These are phyloP conservation scores for Aegilops sharonensis DNA, from an alignment of 176 grass and related monocot species.

Conservation along the genomic window DNA sequence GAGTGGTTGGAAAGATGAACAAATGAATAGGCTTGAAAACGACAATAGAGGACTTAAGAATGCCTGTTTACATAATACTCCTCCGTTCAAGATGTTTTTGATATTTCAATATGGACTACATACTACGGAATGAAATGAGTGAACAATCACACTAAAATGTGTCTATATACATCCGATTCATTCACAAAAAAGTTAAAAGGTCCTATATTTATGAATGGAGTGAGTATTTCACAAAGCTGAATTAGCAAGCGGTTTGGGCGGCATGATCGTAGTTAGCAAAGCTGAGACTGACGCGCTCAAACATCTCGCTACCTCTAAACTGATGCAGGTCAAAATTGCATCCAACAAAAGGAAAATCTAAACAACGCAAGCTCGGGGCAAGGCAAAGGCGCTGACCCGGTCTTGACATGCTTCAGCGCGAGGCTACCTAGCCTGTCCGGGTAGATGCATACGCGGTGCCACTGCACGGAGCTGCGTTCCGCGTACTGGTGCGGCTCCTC, in stretches of 20 bases:
- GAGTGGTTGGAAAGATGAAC: not conserved
- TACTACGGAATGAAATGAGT: too few relatives aligned
- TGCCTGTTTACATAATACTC: not conserved
- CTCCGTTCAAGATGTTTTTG: not conserved
- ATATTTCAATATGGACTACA: too few relatives aligned
- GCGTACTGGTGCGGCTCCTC: conserved; percentile 84
- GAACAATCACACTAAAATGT: too few relatives aligned
- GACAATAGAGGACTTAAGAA: not conserved
- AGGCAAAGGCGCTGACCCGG: conserved; percentile 50
- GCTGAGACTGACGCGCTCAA: not conserved
- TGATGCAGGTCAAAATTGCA: not conserved
- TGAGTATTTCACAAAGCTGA: not conserved
- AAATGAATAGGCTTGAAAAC: not conserved
- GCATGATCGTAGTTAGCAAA: conserved; percentile 9
- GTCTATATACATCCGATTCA: too few relatives aligned
- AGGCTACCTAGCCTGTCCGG: conserved; percentile 44
- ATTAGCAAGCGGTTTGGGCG: not conserved
- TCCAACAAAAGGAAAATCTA: not conserved
- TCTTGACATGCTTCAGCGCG: conserved; percentile 67
- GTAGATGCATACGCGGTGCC: conserved; percentile 90
- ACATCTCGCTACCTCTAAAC: not conserved
- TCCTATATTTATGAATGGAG: too few relatives aligned
- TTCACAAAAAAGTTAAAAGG: too few relatives aligned
- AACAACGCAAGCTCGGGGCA: not conserved
- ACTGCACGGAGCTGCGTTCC: conserved; percentile 78